A percentile compares a stretch with the other conserved stretches of the same genome.
Evolutionary conservation across 2,329 filamentous ascomycete species (phyloP).

Genomic region (Ceratocystis cubensis): DNA sequence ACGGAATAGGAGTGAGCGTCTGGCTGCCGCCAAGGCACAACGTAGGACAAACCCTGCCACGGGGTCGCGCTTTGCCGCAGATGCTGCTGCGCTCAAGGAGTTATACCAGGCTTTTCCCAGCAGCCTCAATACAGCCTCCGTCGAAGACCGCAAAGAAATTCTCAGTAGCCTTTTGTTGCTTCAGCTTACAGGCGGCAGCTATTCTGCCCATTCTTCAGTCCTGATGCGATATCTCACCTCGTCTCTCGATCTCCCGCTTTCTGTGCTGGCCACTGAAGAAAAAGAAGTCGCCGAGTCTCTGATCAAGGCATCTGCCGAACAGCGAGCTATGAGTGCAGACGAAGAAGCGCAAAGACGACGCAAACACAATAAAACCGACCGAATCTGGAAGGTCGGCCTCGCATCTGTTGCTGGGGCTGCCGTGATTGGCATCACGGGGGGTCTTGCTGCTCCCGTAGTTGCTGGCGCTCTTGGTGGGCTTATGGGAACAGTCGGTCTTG

Average conservation of each 20-base stretch:
- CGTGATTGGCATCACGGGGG: slow-evolving; percentile 81
- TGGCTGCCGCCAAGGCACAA: slow-evolving; percentile 23
- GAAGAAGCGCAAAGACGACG: slow-evolving; percentile 61
- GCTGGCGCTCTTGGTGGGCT: slow-evolving; percentile 73
- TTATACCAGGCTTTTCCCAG: slow-evolving; percentile 43
- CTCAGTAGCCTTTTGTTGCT: slow-evolving; percentile 59
- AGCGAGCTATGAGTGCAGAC: slow-evolving; percentile 54
- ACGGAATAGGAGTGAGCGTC: slow-evolving; percentile 33
- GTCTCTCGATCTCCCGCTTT: slow-evolving; percentile 49
- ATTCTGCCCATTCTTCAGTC: slow-evolving; percentile 59
- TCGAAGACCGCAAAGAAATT: slow-evolving; percentile 48
- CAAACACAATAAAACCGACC: slow-evolving; percentile 54
- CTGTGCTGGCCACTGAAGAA: slow-evolving; percentile 55
- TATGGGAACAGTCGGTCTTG: slow-evolving; percentile 74
- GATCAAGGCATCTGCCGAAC: slow-evolving; percentile 47
- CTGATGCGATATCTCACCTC: slow-evolving; percentile 56
- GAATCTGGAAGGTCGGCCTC: slow-evolving; percentile 83
- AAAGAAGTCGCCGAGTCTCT: slow-evolving; percentile 63
- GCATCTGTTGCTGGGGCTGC: slow-evolving; percentile 81
- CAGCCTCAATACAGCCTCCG: slow-evolving; percentile 43
- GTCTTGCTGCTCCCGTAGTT: slow-evolving; percentile 76
- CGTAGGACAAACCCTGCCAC: slow-evolving; percentile 28
- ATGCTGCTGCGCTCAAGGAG: slow-evolving; percentile 36
- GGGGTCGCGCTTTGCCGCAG: slow-evolving; percentile 26
- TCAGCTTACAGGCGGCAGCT: slow-evolving; percentile 58